Percentiles rank a stretch among this genome's conserved stretches.
Evolutionary conservation across 2,329 filamentous ascomycete genomes (phyloP).

Genomic region (Fusarium sp.): DNA sequence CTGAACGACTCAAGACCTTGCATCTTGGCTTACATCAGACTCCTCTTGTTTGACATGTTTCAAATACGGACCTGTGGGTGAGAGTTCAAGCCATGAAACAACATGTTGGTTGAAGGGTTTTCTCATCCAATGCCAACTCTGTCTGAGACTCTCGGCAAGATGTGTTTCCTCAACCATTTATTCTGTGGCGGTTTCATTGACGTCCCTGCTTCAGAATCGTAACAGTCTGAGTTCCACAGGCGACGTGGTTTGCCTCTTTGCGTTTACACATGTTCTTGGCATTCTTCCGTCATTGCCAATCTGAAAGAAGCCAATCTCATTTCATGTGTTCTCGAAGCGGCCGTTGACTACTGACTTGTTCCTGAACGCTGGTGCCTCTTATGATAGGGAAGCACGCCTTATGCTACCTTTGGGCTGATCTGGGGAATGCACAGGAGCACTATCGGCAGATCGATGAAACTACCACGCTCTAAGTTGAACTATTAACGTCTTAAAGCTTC

Average conservation of each 20-base stretch:
- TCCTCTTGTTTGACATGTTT: neutral
- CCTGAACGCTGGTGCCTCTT: neutral
- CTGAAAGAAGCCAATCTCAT: neutral
- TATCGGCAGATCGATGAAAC: neutral
- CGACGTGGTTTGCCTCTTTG: neutral
- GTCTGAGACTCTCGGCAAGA: neutral
- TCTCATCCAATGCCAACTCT: neutral
- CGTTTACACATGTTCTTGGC: neutral
- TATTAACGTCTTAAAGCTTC: neutral
- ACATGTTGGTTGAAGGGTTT: neutral
- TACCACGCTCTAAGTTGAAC: neutral
- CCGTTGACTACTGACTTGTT: slow-evolving; percentile 9
- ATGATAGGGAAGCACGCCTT: neutral
- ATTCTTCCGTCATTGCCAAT: neutral
- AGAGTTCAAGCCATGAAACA: slow-evolving; percentile 5
- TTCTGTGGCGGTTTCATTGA: neutral
- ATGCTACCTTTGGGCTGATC: neutral
- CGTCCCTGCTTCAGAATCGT: neutral
- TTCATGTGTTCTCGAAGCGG: slow-evolving; percentile 2
- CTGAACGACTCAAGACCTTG: neutral
- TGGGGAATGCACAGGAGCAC: neutral
- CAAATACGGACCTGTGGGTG: neutral
- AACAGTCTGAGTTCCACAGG: neutral
- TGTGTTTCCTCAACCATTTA: neutral
- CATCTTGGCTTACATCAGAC: slow-evolving; percentile 22